Base-by-base conservation (phyloP, 352 stramenopile genomes). In the Globisporangium mamillatum region DNA sequence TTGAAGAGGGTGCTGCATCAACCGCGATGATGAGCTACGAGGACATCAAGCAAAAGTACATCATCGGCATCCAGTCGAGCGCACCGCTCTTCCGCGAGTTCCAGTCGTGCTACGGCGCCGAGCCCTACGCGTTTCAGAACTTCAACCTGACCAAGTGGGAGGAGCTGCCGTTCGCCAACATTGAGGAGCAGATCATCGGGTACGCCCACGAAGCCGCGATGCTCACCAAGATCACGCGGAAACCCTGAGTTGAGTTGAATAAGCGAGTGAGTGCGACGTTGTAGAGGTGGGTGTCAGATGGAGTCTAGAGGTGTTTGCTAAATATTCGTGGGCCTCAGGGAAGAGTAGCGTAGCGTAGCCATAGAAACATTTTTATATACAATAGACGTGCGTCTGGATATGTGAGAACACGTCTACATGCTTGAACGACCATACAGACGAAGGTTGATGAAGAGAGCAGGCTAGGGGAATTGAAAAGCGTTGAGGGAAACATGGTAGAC, bases 161-260 rank as follows among this genome's bases (percentile, higher is more conserved):
- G 38, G 67, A 81, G 29, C 29, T 79, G 58, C 76, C 73, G 1
- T 85, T 88, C 55, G 75, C 71, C 18, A 76, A 71, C n/a, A 71
- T 88, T 4, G 80, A 89, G 66, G 67, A 84, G 48, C 46, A 82
- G 54, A 72, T 88, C 36, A 75, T 88, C 24, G 48, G 75, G 59
- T 90, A 84, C 61, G 81, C 81, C 25, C 78, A 85, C 22, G 76
- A 88, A 53, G 79, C 73, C 27, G 77, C 79, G 41, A 53, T 74
- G 56, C 58, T 74, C 54, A 82, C 68, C 55, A 68, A 34, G 57
- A 14, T 29, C 9, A 24, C 32, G n/a, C 29, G 5, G 29, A 62
- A 62, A 16, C 56, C 36, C 10, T 50, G 29, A 46, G 48, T 55
- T 55, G 48, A 18, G 4, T 14, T 8, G 18, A 60, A 9, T 12